phyloP scores from a whole-genome alignment of 164 flowering plant genomes.

The Magnolia kwangsiensis region DNA sequence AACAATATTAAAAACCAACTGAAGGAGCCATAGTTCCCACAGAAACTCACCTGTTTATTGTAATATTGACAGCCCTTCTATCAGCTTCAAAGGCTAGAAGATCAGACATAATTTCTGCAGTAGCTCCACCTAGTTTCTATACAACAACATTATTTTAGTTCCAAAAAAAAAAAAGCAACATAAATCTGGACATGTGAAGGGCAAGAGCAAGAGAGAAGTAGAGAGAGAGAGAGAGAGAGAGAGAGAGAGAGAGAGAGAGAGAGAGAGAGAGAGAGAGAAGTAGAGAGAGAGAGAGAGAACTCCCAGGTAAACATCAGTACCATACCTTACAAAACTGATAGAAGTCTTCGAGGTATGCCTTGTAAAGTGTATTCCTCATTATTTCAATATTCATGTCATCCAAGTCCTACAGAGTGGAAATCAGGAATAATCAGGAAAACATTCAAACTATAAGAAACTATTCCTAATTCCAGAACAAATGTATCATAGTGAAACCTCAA shows the following conservation, averaged over 20 bases:
- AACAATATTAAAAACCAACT: background rate
- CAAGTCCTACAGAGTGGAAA: slow-evolving; percentile 57
- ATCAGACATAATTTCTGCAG: slow-evolving; percentile 96
- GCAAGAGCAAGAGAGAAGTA: background rate
- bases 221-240: background rate
- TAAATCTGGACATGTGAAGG: background rate
- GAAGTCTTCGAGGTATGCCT: slow-evolving; percentile 98
- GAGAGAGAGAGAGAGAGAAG: background rate
- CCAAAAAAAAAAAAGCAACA: background rate
- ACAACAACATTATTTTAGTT: slow-evolving; percentile 5
- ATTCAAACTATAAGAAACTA: background rate
- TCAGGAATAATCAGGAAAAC: slow-evolving; percentile 3
- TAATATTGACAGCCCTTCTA: slow-evolving; percentile 93
- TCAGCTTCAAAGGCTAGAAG: slow-evolving; percentile 98
- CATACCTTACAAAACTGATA: slow-evolving; percentile 88
- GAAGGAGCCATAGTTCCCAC: background rate
- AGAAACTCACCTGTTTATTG: slow-evolving; percentile 69
- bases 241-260: background rate
- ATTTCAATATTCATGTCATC: slow-evolving; percentile 99
- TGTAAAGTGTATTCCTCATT: slow-evolving; percentile 98
- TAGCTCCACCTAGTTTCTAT: slow-evolving; percentile 97
- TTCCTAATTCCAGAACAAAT: background rate
- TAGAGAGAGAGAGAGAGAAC: background rate
- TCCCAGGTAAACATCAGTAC: background rate
- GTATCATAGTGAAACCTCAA: background rate